A percentile compares a stretch with the other conserved stretches of the same genome.
These are phyloP conservation scores for Fraxinus anomala DNA, from an alignment of 257 asterid genomes.

Conservation along the genomic window DNA sequence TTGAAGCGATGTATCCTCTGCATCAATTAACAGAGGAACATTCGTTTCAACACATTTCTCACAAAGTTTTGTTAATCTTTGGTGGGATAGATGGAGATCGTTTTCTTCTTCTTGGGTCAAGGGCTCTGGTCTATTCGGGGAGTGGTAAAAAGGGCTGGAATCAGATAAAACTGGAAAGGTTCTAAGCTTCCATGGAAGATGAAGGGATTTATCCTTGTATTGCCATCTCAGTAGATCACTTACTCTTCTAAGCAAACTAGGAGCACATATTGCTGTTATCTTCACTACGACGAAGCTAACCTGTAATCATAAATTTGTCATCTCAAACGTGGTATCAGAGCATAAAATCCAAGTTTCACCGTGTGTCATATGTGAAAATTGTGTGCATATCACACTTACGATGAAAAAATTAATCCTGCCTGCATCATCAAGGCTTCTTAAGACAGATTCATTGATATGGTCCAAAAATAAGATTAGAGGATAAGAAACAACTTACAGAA, in stretches of 20 bases:
- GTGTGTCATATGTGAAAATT: too few relatives aligned
- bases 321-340: neutral
- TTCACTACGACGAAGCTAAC: conserved; percentile 85
- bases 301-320: conserved; percentile 34
- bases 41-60: conserved; percentile 36
- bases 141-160: conserved; percentile 77
- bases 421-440: too few relatives aligned
- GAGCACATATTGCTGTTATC: conserved; percentile 75
- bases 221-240: conserved; percentile 87
- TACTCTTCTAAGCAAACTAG: conserved; percentile 56
- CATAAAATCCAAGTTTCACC: neutral
- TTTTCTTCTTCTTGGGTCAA: conserved; percentile 57
- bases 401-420: too few relatives aligned
- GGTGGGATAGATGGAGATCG: conserved; percentile 47
- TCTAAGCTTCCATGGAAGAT: conserved; percentile 78
- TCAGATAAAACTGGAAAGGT: conserved; percentile 60
- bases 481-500: conserved; percentile 42
- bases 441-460: too few relatives aligned
- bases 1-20: conserved; percentile 76
- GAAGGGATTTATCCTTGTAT: conserved; percentile 41
- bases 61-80: conserved; percentile 53
- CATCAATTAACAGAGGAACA: conserved; percentile 71
- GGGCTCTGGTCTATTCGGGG: conserved; percentile 48
- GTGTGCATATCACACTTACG: too few relatives aligned
- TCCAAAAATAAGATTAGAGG: neutral